Evolutionary conservation across 208 protist species (phyloP).

Genomic region (Leishmania aethiopica): DNA sequence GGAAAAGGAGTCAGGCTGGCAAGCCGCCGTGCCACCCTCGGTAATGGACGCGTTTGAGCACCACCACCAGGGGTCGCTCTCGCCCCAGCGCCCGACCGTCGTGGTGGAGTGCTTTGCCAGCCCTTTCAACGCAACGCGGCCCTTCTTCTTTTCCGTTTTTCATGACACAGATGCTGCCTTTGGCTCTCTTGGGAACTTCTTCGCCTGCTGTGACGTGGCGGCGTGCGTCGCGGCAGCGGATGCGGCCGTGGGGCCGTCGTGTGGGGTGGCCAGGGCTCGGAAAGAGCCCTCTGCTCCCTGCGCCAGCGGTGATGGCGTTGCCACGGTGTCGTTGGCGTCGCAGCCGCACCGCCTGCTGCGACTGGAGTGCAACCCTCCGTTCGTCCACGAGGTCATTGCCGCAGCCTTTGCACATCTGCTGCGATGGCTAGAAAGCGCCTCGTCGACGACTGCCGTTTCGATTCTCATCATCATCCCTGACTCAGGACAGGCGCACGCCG

Average conservation of each 20-base stretch:
- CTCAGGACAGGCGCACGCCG: constrained; percentile 32
- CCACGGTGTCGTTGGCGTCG: background rate
- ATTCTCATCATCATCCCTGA: constrained; percentile 43
- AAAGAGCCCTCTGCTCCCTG: background rate
- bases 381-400: constrained; percentile 45
- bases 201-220: constrained; percentile 15
- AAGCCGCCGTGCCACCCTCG: constrained; percentile 32
- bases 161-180: constrained; percentile 47
- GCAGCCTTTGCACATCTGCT: constrained; percentile 38
- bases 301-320: background rate
- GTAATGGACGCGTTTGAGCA: constrained; percentile 35
- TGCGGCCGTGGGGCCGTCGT: background rate
- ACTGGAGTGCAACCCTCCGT: constrained; percentile 48
- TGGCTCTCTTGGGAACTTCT: constrained; percentile 50
- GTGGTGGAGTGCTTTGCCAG: constrained; percentile 48
- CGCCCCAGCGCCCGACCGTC: background rate
- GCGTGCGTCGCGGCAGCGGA: constrained; percentile 13
- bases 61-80: constrained; percentile 1
- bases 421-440: constrained; percentile 18
- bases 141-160: constrained; percentile 44
- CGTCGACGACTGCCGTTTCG: constrained; percentile 11
- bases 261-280: background rate
- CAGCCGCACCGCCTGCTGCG: constrained; percentile 9
- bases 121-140: constrained; percentile 46
- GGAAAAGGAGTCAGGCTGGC: constrained; percentile 43